Evolutionary conservation across 352 stramenopile genomes (phyloP), one percentile per base, ranked within the genome.

Genomic region (Phytophthora pluvialis): DNA sequence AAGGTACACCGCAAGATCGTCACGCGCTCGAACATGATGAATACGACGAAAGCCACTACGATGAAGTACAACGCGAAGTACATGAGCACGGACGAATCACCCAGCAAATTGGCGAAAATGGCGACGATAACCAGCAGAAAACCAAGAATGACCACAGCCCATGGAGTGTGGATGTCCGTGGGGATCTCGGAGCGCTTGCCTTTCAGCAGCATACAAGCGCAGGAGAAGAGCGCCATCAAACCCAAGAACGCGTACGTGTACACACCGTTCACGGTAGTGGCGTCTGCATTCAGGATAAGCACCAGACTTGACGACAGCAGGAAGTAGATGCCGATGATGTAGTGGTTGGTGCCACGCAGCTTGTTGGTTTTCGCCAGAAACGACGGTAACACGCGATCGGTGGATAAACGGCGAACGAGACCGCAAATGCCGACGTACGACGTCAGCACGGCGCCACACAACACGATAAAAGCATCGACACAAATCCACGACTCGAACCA

Each of bases 191-290:
- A 77, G 5, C 90, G 77, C 61, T 97, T 97, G 53, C 78, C 68
- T 70, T 97, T 97, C 46, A 97, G 75, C 47, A 94, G 32, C 59
- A 96, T 91, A 44, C 86, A 93, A 11, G 86, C 89, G 31, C 75
- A 73, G 9, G 86, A 79, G 65, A 97, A 97, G 44, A 96, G 80
- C 10, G 70, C 73, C 82, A 97, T 95, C 12, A 97, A 56, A 0
- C 78, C 79, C 15, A 97, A 57, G 53, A 97, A 97, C 5, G 89
- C 83, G 56, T 91, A 93, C 45, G 83, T 91, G 63, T 95, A 97
- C 11, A 97, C 90, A 8, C 88, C 86, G 11, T 78, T 78, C 28
- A 97, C 72, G 4, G 77, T 86, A 11, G 68, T 81, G 11, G 90
- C 85, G 53, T 97, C 73, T 26, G 80, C 86, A 48, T 94, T 70